These are phyloP conservation scores for Fragosphaeria purpurea DNA, from an alignment of 2,329 filamentous ascomycete species.

Conservation along the genomic window DNA sequence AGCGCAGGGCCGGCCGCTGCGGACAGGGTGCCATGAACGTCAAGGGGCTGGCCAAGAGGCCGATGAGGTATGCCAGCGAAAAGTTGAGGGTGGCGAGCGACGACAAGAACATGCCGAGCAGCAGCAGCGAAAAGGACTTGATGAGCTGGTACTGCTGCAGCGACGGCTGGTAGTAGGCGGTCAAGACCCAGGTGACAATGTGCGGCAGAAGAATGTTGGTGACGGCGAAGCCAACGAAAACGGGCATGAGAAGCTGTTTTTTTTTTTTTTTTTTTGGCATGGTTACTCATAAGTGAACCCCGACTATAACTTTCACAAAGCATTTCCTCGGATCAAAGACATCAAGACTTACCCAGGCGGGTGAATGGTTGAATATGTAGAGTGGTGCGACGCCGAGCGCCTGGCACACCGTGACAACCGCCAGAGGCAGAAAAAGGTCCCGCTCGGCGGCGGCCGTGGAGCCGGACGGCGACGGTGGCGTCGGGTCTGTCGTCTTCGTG, in stretches of 20 bases:
- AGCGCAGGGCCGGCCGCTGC: constrained; percentile 26
- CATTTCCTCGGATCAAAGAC: background rate
- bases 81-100: constrained; percentile 95
- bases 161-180: constrained; percentile 41
- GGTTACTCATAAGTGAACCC: no score
- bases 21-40: constrained; percentile 55
- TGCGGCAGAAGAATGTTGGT: constrained; percentile 48
- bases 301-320: no score
- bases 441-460: constrained; percentile 39
- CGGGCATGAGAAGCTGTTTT: constrained; percentile 44
- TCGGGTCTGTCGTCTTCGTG: constrained; percentile 18
- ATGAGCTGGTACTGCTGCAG: constrained; percentile 66
- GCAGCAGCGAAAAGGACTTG: constrained; percentile 84
- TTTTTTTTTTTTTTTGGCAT: no score
- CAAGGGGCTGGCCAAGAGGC: constrained; percentile 66
- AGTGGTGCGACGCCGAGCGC: constrained; percentile 71
- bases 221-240: constrained; percentile 48
- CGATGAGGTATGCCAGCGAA: constrained; percentile 75
- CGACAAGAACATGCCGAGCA: constrained; percentile 84
- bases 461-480: background rate
- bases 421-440: constrained; percentile 61
- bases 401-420: constrained; percentile 62
- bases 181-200: constrained; percentile 45
- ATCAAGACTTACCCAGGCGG: constrained; percentile 46
- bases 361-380: constrained; percentile 72